Evolutionary conservation across 306 rosid species (phyloP).

Genomic region (Cicer judaicum): DNA sequence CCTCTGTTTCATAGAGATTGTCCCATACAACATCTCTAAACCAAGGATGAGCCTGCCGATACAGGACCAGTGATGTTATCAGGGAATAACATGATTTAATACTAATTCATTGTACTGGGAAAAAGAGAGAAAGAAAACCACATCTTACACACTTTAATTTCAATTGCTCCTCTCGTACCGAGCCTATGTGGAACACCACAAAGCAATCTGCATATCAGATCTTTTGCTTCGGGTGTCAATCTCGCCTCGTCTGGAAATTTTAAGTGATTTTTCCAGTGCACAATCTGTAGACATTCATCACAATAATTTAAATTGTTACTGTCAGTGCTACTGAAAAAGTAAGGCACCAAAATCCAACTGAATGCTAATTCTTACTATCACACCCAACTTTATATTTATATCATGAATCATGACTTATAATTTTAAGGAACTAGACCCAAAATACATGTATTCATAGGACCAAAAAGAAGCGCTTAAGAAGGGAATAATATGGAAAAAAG

Average conservation of each 20-base stretch:
- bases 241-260: conserved; percentile 88
- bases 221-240: conserved; percentile 82
- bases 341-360: too few relatives aligned
- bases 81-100: conserved; percentile 4
- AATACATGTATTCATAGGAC: neutral
- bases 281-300: conserved; percentile 62
- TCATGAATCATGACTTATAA: too few relatives aligned
- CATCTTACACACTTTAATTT: conserved; percentile 68
- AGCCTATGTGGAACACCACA: conserved; percentile 81
- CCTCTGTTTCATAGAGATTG: conserved; percentile 76
- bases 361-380: too few relatives aligned
- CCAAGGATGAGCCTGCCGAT: conserved; percentile 87
- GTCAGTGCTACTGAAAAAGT: neutral
- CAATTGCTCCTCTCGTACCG: conserved; percentile 69
- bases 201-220: conserved; percentile 82
- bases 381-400: too few relatives aligned
- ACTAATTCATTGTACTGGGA: neutral
- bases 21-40: conserved; percentile 80
- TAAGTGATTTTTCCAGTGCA: conserved; percentile 89
- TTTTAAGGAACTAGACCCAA: too few relatives aligned
- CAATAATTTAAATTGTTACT: neutral
- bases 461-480: neutral
- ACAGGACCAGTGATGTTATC: conserved; percentile 18
- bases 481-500: neutral
- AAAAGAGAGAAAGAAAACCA: conserved; percentile 24